Base-by-base conservation (phyloP, 345 rosid genomes). In the Eucalyptus curtisii region DNA sequence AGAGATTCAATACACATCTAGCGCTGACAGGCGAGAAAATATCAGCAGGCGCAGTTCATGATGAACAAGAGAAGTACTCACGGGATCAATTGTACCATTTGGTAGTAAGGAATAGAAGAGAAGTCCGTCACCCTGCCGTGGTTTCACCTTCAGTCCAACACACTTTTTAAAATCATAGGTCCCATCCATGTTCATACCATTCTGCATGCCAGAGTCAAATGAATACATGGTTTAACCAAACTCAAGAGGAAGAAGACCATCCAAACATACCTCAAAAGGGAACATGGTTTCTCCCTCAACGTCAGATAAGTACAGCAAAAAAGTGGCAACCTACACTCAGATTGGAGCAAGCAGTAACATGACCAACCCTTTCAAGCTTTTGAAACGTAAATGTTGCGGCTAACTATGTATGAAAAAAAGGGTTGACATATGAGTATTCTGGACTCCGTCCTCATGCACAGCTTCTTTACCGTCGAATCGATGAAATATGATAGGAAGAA, bases 211-310 rank as follows among this genome's bases (percentile, higher is more conserved):
- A 91, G 86, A 86, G 47, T 47, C 37, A 7, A 47, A 31, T 59
- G 85, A 76, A 20, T 20, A 76, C 84, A 76, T 24, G 84, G 25
- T 79, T 57, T 52, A 85, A 80, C 30, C 66, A 16, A 31, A 66
- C 88, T 64, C 49, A 61, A 85, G 49, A 66, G 50, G 68, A 44
- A 31, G 76, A 88, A 59, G 31, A 25, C 16, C 27, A 31, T 45
- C 55, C 71, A 33, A 86, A 37, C 91, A 53, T 93, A 95, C 97
- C 98, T 95, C 97, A 53, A 89, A 91, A 7, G 99, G 97, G 88
- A 95, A 95, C 90, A 92, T 90, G 10, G 97, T 96, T 88, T 95
- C 97, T 76, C 97, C 96, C 87, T 94, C 93, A 55, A 94, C 95
- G 84, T 90, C 92, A 12, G 97, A 89, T 91, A 96, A 89, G 92